Base-by-base conservation (phyloP, 768 basidiomycete species). In the Kwoniella dejecticola region DNA sequence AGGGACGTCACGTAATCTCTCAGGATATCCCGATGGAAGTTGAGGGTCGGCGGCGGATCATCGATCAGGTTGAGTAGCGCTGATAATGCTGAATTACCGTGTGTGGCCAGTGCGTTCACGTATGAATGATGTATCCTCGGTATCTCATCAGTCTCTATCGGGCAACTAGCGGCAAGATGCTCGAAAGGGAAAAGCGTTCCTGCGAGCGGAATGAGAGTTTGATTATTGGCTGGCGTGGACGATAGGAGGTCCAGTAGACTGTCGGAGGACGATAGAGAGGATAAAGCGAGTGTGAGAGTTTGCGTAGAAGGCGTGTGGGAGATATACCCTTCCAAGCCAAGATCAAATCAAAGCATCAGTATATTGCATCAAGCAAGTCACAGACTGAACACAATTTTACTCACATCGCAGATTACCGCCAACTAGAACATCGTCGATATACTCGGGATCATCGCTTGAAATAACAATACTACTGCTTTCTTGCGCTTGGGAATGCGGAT, bases 241-340 rank as follows among this genome's bases (percentile, higher is more conserved):
- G 68, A 65, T 15, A 76, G 66, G 13, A 73, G 59, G 19, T 71
- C 69, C n/a, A 73, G 58, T 0, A 68, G 36, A 44, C 66, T 66
- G 33, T 76, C 72, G 5, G 57, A 56, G 23, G 48, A 42, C n/a
- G 57, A 40, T 2, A 76, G 48, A 10, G 74, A 76, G 1, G 72
- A 71, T 41, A 76, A 53, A 12, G 70, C 66, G 21, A 76, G 62
- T 0, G 72, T 76, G 31, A 76, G 63, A 21, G 72, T 71, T 17
- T 70, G 61, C 24, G 71, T 69, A 13, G 71, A 64, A 15, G 74
- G 71, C 7, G 65, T 71, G 53, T 76, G 71, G 1, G 71, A 66
- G 36, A 76, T 76, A 63, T 70, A 71, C 74, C 74, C 72, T 74
- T 38, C 15, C 29, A 8, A 24, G 2, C 15, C 42, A 26, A n/a